Conservation (phyloP, 2,329 filamentous ascomycete genomes). For the Tolypocladium tundrense region DNA sequence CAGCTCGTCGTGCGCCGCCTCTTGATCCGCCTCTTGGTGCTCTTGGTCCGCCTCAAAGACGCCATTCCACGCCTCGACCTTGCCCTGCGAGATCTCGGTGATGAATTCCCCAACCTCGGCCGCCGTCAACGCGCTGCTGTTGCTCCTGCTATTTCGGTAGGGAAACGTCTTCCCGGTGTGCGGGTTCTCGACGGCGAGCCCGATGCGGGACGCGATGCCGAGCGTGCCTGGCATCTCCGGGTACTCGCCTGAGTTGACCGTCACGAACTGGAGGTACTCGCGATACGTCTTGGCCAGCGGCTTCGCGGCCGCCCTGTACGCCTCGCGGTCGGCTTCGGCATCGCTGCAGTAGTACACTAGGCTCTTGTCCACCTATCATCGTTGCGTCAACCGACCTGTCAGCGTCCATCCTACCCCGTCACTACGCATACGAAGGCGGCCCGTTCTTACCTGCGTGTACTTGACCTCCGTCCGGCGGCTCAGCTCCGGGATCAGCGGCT, state of each 20-base stretch:
- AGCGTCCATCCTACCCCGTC: background rate
- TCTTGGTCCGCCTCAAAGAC: background rate
- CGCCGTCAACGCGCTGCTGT: slow-evolving; percentile 16
- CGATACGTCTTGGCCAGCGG: slow-evolving; percentile 32
- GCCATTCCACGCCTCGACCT: slow-evolving; percentile 25
- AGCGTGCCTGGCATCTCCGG: slow-evolving; percentile 29
- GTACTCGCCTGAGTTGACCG: slow-evolving; percentile 34
- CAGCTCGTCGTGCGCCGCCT: background rate
- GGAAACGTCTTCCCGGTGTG: slow-evolving; percentile 33
- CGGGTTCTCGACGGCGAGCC: slow-evolving; percentile 33
- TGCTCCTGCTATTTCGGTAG: slow-evolving; percentile 6
- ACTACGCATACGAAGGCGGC: background rate
- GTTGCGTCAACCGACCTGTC: background rate
- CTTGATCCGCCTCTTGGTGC: background rate
- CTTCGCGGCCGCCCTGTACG: slow-evolving; percentile 24
- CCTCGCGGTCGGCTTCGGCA: slow-evolving; percentile 17
- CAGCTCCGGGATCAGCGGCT: slow-evolving; percentile 31
- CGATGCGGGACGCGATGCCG: slow-evolving; percentile 18
- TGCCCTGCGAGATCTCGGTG: slow-evolving; percentile 31
- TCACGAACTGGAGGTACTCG: slow-evolving; percentile 38
- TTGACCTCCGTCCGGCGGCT: slow-evolving; percentile 33
- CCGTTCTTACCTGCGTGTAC: slow-evolving; percentile 18
- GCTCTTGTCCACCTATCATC: slow-evolving; percentile 14
- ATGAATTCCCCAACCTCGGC: slow-evolving; percentile 31
- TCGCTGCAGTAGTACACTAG: slow-evolving; percentile 22